Evolutionary conservation across 148 eudicot genomes (phyloP), one percentile per base, ranked within the genome.

Genomic region (Rhododendron griersonianum): DNA sequence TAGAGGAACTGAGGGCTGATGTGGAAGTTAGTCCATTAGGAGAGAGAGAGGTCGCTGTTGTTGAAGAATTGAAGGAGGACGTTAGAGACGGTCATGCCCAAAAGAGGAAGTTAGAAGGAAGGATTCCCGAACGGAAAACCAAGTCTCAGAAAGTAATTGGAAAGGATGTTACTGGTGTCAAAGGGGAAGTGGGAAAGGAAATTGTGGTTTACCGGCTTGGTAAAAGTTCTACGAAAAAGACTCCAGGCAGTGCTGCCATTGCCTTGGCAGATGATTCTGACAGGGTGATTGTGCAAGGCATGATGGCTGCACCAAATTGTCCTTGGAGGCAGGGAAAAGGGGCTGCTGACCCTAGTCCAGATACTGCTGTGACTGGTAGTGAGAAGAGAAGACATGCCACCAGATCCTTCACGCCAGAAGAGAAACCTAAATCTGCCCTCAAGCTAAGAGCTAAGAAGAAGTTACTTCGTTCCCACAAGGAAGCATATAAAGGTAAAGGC

Each of bases 221-320:
- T 76, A 90, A 73, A 73, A 28, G 84, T 67, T 83, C 73, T 88
- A 88, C 80, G 82, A 84, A 81, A 67, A 89, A 55, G 47, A 41
- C 88, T 65, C 48, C 78, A 69, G 78, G 81, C 74, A 69, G 39
- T 84, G 81, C 85, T 61, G 74, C 74, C 4, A 51, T 53, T 85
- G 86, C 81, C 80, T 30, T 82, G 75, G 87, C 47, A 45, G 74
- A 35, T 86, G 89, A 69, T 51, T 82, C 37, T 28, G 88, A 80
- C n/a, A 73, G 47, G 81, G 87, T 88, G 76, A 33, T 90, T 80
- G 95, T 93, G 80, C 90, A 85, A 81, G 93, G 92, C 82, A 86
- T 92, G 84, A 91, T 89, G 91, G 90, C 93, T 84, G 90, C 86
- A 41, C 87, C 87, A 80, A 75, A 87, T 83, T 78, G 87, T 86